phyloP scores from a whole-genome alignment of 208 protist genomes.

The Angomonas deanei region DNA sequence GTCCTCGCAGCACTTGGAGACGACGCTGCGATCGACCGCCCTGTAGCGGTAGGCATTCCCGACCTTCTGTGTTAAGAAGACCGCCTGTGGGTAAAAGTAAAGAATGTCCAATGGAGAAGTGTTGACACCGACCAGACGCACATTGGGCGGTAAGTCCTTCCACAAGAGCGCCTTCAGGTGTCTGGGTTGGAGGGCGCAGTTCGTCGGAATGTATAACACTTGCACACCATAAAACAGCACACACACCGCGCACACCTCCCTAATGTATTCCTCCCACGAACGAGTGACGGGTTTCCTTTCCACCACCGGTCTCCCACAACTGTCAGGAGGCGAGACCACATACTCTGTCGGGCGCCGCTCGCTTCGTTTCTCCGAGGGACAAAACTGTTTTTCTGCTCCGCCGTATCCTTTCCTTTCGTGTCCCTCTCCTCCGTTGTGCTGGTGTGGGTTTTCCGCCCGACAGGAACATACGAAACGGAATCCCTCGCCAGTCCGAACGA shows the following conservation, averaged over 20 bases:
- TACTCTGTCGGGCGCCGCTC: too few species aligned
- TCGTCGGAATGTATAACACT: conserved; percentile 22
- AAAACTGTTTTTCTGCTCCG: neutral
- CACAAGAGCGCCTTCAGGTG: conserved; percentile 44
- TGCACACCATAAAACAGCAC: conserved; percentile 29
- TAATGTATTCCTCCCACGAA: conserved; percentile 15
- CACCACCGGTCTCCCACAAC: too few species aligned
- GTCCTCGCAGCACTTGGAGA: conserved; percentile 20
- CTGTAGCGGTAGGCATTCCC: conserved; percentile 69
- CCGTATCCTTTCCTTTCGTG: neutral
- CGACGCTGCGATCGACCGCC: conserved; percentile 40
- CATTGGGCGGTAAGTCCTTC: conserved; percentile 38
- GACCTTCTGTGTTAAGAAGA: conserved; percentile 55
- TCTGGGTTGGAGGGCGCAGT: conserved; percentile 35
- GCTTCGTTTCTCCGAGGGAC: too few species aligned
- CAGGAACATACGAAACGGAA: neutral
- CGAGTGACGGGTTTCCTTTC: neutral
- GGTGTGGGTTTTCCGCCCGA: neutral
- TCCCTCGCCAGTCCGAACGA: neutral
- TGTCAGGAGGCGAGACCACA: too few species aligned
- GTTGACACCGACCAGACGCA: conserved; percentile 73
- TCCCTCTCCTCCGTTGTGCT: neutral
- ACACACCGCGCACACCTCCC: conserved; percentile 12
- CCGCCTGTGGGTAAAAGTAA: conserved; percentile 67
- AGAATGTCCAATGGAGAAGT: conserved; percentile 39